Percentiles rank a stretch among this genome's conserved stretches.
Conservation (phyloP, 441 rosid species). For the Rhodomyrtus psidioides region DNA sequence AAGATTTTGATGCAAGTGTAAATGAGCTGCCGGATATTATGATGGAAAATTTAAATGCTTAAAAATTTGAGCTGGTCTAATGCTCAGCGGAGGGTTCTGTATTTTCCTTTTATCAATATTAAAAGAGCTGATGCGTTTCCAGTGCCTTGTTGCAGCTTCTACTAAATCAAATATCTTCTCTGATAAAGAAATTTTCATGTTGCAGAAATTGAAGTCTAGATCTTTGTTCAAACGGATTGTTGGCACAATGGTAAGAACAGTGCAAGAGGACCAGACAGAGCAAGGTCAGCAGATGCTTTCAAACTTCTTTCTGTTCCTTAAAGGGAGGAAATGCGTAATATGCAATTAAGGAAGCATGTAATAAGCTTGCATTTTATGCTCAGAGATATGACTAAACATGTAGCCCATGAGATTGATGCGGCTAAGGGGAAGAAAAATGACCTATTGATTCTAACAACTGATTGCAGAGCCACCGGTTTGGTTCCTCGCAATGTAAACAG, state of each 20-base stretch:
- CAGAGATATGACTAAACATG: neutral
- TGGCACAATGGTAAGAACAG: conserved; percentile 89
- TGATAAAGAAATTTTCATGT: conserved; percentile 11
- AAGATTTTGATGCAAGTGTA: neutral
- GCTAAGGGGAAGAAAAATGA: neutral
- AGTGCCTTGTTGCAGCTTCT: neutral
- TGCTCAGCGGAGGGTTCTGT: neutral
- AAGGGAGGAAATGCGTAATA: neutral
- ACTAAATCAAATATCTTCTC: neutral
- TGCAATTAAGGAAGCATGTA: neutral
- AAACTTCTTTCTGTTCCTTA: neutral
- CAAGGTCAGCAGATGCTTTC: conserved; percentile 49
- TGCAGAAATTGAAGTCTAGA: conserved; percentile 66
- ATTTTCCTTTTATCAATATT: neutral
- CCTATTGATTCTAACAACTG: no score
- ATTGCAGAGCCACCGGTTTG: neutral
- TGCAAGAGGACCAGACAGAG: conserved; percentile 98
- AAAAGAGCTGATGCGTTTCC: neutral
- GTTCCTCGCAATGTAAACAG: neutral
- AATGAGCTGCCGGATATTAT: neutral
- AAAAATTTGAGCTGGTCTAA: neutral
- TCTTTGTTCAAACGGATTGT: conserved; percentile 87
- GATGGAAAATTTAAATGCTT: neutral
- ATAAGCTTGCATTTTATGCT: neutral
- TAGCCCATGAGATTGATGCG: neutral